These are phyloP conservation scores for Pezicula neosporulosa DNA, from an alignment of 2,329 filamentous ascomycete species.

Conservation along the genomic window DNA sequence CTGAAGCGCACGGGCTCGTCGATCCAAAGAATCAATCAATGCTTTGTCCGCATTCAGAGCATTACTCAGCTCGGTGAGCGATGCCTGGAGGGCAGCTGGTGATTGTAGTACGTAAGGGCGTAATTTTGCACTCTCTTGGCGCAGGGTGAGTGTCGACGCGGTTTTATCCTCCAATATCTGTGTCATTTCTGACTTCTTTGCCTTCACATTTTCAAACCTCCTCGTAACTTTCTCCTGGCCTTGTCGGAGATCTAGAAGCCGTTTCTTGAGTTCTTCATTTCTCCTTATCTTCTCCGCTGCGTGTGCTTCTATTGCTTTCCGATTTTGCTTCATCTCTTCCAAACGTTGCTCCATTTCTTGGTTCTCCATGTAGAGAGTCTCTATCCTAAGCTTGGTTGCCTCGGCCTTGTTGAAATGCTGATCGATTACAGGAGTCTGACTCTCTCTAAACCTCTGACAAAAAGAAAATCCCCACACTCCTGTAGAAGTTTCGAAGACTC, in stretches of 20 bases:
- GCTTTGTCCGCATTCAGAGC: slow-evolving; percentile 74
- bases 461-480: slow-evolving; percentile 87
- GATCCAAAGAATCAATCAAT: slow-evolving; percentile 84
- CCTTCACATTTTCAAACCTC: slow-evolving; percentile 78
- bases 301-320: slow-evolving; percentile 75
- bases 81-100: slow-evolving; percentile 76
- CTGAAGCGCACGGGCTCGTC: slow-evolving; percentile 82
- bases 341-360: slow-evolving; percentile 79
- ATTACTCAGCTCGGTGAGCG: slow-evolving; percentile 76
- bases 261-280: slow-evolving; percentile 83
- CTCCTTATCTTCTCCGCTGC: slow-evolving; percentile 81
- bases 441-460: slow-evolving; percentile 91
- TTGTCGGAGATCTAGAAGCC: slow-evolving; percentile 74
- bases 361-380: slow-evolving; percentile 80
- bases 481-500: slow-evolving; percentile 74
- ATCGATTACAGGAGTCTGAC: slow-evolving; percentile 84
- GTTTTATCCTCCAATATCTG: slow-evolving; percentile 69
- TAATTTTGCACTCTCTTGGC: slow-evolving; percentile 85
- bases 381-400: slow-evolving; percentile 81
- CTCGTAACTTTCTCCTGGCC: slow-evolving; percentile 81
- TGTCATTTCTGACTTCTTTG: slow-evolving; percentile 74
- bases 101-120: slow-evolving; percentile 90
- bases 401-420: slow-evolving; percentile 91
- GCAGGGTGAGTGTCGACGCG: slow-evolving; percentile 63
- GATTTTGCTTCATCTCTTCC: slow-evolving; percentile 75